phyloP scores from a whole-genome alignment of 495 filamentous ascomycete genomes.

The Terfezia claveryi region DNA sequence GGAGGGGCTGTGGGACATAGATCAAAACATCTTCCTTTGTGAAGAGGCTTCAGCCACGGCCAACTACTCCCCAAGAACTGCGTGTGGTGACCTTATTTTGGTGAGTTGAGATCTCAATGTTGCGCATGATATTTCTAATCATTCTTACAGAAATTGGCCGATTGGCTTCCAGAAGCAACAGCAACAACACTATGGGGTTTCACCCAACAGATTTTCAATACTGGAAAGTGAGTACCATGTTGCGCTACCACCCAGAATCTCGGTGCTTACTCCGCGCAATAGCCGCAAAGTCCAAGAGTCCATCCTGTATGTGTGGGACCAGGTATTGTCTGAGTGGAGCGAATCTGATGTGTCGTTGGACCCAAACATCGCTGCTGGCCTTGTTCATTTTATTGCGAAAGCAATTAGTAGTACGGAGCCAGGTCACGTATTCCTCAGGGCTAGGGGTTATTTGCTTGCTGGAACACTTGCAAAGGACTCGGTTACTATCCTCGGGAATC shows the following conservation, averaged over 20 bases:
- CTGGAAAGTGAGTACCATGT: conserved; percentile 2
- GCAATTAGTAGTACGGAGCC: conserved; percentile 39
- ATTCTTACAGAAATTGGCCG: neutral
- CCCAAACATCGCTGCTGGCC: conserved; percentile 41
- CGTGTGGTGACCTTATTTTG: conserved; percentile 71
- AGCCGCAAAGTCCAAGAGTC: conserved; percentile 39
- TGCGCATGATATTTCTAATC: neutral
- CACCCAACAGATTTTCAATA: conserved; percentile 14
- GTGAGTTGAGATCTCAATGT: conserved; percentile 1
- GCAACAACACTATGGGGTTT: conserved; percentile 13
- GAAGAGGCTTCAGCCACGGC: conserved; percentile 91
- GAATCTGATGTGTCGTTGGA: conserved; percentile 48
- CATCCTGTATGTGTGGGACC: conserved; percentile 58
- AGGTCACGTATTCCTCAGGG: conserved; percentile 42
- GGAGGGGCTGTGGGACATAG: conserved; percentile 70
- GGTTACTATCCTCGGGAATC: conserved; percentile 32
- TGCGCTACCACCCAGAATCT: no score
- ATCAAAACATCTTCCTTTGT: conserved; percentile 81
- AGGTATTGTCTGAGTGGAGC: conserved; percentile 55
- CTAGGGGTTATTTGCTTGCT: conserved; percentile 65
- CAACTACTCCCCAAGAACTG: conserved; percentile 83
- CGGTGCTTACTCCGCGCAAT: neutral
- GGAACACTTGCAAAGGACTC: conserved; percentile 43
- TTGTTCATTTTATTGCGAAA: conserved; percentile 55
- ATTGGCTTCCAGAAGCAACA: conserved; percentile 39